Evolutionary conservation across 352 stramenopile species (phyloP).

Genomic region (Phytophthora sojae): DNA sequence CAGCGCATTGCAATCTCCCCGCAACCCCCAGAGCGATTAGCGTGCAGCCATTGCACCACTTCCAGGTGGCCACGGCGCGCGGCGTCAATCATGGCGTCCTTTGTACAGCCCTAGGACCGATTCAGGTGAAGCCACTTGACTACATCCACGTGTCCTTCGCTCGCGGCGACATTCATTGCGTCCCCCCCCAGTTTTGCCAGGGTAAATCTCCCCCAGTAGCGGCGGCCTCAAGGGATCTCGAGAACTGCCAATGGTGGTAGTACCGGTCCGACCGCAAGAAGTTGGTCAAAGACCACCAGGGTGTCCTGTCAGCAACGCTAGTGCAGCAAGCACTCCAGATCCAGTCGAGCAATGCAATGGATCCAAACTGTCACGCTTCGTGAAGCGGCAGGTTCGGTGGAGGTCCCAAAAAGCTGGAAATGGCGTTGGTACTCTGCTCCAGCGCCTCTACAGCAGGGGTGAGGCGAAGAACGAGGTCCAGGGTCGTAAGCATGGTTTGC

Average conservation of each 20-base stretch:
- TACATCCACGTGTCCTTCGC: not conserved
- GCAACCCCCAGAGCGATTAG: not conserved
- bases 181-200: not conserved
- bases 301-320: not conserved
- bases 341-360: too few species aligned
- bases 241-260: not conserved
- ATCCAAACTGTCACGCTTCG: too few species aligned
- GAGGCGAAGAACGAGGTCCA: too few species aligned
- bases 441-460: too few species aligned
- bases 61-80: not conserved
- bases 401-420: too few species aligned
- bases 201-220: not conserved
- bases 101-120: too few species aligned
- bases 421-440: too few species aligned
- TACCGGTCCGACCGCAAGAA: not conserved
- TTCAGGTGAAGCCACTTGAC: too few species aligned
- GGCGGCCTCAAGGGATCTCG: not conserved
- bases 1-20: not conserved
- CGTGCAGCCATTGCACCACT: not conserved
- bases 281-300: slow-evolving; percentile 1
- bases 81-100: not conserved
- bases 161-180: not conserved
- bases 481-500: too few species aligned
- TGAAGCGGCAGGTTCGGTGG: too few species aligned
- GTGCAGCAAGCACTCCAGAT: not conserved